Percentiles rank a stretch among this genome's conserved stretches.
Evolutionary conservation across 495 filamentous ascomycete species (phyloP).

Genomic region (Lepraria neglecta): DNA sequence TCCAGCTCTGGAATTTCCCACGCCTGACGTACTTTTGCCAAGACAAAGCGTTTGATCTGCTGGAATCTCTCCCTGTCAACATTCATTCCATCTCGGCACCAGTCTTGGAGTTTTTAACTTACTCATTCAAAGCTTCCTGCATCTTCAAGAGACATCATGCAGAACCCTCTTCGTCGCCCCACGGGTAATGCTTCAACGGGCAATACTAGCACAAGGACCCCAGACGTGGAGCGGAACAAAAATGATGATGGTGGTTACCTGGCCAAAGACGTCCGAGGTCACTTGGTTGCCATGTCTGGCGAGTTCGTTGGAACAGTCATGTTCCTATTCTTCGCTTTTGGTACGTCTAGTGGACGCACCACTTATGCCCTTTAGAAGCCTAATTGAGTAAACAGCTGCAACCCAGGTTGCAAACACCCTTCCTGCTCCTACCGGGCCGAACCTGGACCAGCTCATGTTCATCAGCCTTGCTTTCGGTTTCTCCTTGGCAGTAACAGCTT

Average conservation of each 20-base stretch:
- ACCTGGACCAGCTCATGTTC: slow-evolving; percentile 48
- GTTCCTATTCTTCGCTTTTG: slow-evolving; percentile 48
- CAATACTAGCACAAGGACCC: background rate
- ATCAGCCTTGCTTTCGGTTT: slow-evolving; percentile 71
- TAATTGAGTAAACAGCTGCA: slow-evolving; percentile 9
- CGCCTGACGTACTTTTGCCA: slow-evolving; percentile 1
- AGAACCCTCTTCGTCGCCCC: slow-evolving; percentile 20
- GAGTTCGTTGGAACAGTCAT: slow-evolving; percentile 47
- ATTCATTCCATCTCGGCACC: background rate
- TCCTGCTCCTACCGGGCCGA: background rate
- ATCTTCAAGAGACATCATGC: slow-evolving; percentile 4
- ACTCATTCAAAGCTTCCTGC: background rate
- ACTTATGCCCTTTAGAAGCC: background rate
- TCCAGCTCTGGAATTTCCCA: background rate
- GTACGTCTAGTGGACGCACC: slow-evolving; percentile 27
- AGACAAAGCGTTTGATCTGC: background rate
- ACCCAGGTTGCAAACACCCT: slow-evolving; percentile 19
- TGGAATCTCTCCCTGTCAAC: background rate
- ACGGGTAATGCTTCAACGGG: background rate
- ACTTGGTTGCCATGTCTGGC: slow-evolving; percentile 28
- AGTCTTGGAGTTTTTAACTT: background rate
- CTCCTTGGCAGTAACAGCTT: slow-evolving; percentile 71
- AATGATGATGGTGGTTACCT: slow-evolving; percentile 7
- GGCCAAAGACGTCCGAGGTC: slow-evolving; percentile 15
- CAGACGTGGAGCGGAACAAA: slow-evolving; percentile 13